Percentiles rank a stretch among this genome's conserved stretches.
These are phyloP conservation scores for Candida glucosophila DNA, from an alignment of 1,139 yeast genomes.

Conservation along the genomic window DNA sequence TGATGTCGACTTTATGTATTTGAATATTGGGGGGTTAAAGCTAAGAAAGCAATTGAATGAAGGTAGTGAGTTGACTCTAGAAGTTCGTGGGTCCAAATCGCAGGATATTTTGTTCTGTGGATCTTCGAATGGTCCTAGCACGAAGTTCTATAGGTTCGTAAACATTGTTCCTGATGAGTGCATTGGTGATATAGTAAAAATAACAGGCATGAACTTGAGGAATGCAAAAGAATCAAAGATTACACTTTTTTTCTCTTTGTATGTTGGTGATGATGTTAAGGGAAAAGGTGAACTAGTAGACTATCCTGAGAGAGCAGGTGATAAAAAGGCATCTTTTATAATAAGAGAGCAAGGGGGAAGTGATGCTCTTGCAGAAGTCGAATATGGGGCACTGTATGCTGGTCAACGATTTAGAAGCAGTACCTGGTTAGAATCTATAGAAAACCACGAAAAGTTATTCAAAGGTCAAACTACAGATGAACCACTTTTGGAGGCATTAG, in stretches of 20 bases:
- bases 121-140: conserved; percentile 56
- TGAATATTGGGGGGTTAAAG: conserved; percentile 46
- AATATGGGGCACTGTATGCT: conserved; percentile 55
- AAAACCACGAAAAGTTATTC: conserved; percentile 46
- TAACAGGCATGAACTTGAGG: conserved; percentile 44
- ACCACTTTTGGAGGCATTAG: conserved; percentile 32
- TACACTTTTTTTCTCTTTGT: conserved; percentile 52
- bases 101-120: conserved; percentile 48
- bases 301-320: conserved; percentile 26
- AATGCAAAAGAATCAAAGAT: conserved; percentile 44
- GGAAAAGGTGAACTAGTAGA: conserved; percentile 35
- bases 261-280: conserved; percentile 50
- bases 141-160: conserved; percentile 62
- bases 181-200: conserved; percentile 59
- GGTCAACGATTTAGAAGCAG: conserved; percentile 66
- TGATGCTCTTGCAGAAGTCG: conserved; percentile 41
- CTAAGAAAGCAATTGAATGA: conserved; percentile 21
- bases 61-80: conserved; percentile 39
- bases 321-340: conserved; percentile 27
- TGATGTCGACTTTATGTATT: conserved; percentile 51
- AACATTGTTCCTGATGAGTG: conserved; percentile 69
- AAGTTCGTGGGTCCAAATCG: conserved; percentile 39
- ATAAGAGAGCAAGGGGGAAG: no score
- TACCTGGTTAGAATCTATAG: conserved; percentile 44
- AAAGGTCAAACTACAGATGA: conserved; percentile 34